Conservation (phyloP, 495 filamentous ascomycete genomes). For the Daldinia caldariorum region DNA sequence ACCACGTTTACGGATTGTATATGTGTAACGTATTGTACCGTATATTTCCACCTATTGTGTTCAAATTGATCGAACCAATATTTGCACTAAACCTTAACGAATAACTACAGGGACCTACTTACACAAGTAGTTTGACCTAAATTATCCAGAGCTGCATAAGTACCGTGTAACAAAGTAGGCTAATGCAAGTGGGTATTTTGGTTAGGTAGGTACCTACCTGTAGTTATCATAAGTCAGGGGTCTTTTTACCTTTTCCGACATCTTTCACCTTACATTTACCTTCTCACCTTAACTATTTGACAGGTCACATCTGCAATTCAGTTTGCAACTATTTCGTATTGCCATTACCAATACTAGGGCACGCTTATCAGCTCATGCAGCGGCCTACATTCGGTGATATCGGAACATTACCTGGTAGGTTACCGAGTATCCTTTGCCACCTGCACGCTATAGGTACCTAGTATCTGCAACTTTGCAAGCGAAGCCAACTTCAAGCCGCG, state of each 20-base stretch:
- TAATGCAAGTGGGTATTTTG: not conserved
- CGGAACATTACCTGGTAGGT: not conserved
- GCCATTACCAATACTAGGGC: not conserved
- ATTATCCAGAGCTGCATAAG: not conserved
- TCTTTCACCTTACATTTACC: not conserved
- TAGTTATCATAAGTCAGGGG: not conserved
- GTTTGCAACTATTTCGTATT: not conserved
- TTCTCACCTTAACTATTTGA: not conserved
- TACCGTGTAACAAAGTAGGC: not conserved
- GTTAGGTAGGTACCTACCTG: too few relatives aligned
- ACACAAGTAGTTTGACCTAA: not conserved
- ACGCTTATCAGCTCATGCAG: not conserved
- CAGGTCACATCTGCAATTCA: conserved; percentile 2
- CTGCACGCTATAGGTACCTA: not conserved
- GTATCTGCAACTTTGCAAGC: not conserved
- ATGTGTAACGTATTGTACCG: not conserved
- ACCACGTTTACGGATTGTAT: not conserved
- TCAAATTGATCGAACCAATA: too few relatives aligned
- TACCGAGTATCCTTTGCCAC: not conserved
- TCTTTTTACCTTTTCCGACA: not conserved
- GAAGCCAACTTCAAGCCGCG: not conserved
- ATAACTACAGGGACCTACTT: too few relatives aligned
- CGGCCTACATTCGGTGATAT: conserved; percentile 4
- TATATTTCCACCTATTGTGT: too few relatives aligned
- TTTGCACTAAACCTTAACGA: too few relatives aligned